A percentile compares a stretch with the other conserved stretches of the same genome.
Conservation (phyloP, 2,329 filamentous ascomycete species). For the Hymenoscyphus fraxineus region DNA sequence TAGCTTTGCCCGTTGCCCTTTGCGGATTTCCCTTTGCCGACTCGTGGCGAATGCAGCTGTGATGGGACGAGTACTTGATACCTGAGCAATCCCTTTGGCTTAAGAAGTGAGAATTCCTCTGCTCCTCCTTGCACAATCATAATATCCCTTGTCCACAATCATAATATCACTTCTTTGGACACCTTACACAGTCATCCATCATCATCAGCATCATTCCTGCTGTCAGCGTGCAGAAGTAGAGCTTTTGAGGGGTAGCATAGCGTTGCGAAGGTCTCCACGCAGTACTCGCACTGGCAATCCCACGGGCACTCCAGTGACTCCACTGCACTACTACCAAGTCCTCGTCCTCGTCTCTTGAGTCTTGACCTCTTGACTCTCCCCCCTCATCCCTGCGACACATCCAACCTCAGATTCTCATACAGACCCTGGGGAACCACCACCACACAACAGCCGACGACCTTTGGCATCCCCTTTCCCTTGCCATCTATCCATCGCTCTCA, state of each 20-base stretch:
- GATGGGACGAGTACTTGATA: too few relatives aligned
- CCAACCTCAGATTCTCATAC: constrained; percentile 6
- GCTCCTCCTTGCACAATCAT: background rate
- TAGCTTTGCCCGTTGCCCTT: background rate
- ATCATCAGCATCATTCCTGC: background rate
- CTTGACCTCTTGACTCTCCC: background rate
- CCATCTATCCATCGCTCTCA: background rate
- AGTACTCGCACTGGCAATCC: too few relatives aligned
- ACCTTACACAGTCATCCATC: background rate
- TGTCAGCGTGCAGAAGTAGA: background rate
- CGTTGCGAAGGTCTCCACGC: too few relatives aligned
- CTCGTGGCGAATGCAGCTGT: background rate
- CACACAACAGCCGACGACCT: background rate
- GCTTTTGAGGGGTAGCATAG: too few relatives aligned
- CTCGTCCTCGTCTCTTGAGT: background rate
- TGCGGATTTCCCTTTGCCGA: background rate
- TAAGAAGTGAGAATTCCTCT: background rate
- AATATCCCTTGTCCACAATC: background rate
- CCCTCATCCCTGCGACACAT: constrained; percentile 8
- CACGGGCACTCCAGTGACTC: too few relatives aligned
- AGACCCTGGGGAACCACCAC: constrained; percentile 1
- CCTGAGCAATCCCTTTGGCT: background rate
- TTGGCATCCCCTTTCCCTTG: background rate
- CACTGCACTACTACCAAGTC: too few relatives aligned
- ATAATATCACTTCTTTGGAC: background rate